phyloP scores from a whole-genome alignment of 805 yeast species.

The Pichia manshurica region DNA sequence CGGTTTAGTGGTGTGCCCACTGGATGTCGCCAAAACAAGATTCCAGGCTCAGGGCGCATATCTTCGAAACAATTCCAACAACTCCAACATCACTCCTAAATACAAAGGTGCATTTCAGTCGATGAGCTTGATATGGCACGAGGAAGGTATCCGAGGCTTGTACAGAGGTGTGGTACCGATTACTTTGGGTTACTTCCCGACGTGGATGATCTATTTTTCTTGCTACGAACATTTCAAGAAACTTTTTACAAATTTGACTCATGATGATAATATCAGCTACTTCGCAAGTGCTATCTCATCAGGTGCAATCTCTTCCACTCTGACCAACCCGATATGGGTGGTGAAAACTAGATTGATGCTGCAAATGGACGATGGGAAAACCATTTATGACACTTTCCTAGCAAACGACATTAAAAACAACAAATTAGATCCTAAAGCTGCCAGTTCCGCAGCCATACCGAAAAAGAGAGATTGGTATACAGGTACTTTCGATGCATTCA shows the following conservation, averaged over 20 bases:
- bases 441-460: neutral
- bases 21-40: slow-evolving; percentile 92
- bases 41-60: slow-evolving; percentile 83
- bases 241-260: slow-evolving; percentile 22
- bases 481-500: slow-evolving; percentile 81
- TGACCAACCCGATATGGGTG: slow-evolving; percentile 97
- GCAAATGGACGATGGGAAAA: slow-evolving; percentile 50
- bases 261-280: slow-evolving; percentile 34
- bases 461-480: slow-evolving; percentile 41
- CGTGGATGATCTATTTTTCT: slow-evolving; percentile 94
- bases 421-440: slow-evolving; percentile 4
- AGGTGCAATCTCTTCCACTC: slow-evolving; percentile 76
- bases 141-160: slow-evolving; percentile 79
- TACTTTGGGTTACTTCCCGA: slow-evolving; percentile 88
- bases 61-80: slow-evolving; percentile 13
- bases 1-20: slow-evolving; percentile 87
- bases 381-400: slow-evolving; percentile 33
- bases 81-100: slow-evolving; percentile 23
- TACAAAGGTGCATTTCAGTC: slow-evolving; percentile 63
- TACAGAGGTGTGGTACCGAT: slow-evolving; percentile 93
- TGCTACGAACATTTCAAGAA: slow-evolving; percentile 77
- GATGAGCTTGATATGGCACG: slow-evolving; percentile 54
- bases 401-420: slow-evolving; percentile 10
- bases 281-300: slow-evolving; percentile 73
- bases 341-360: slow-evolving; percentile 93